Base-by-base conservation (phyloP, 2,329 filamentous ascomycete species). In the Fusarium virguliforme region DNA sequence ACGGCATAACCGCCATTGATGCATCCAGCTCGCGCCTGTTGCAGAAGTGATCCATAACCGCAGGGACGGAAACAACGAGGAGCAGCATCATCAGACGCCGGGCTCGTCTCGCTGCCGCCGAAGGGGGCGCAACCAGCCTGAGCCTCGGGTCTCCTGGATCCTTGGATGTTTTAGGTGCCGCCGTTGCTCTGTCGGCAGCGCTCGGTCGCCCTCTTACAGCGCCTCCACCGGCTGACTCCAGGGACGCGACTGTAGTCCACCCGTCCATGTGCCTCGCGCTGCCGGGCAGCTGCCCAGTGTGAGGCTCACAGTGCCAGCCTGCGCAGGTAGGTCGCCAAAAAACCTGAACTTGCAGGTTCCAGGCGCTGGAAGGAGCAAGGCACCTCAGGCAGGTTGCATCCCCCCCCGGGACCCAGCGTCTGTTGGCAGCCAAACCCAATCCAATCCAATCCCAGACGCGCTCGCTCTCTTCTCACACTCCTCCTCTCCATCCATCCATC, bases 371-470 rank as follows among this genome's bases (percentile, higher is more conserved):
- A 18, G 18, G 18, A 18, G 18, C 18, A 18, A 18, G 18, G 18
- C 18, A 18, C 18, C 18, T 18, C 18, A 48, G 26, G 10, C 43
- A 48, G 28, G 43, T 63, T 73, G 54, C 59, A 48, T 56, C 51
- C 73, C 71, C 71, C 68, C 69, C 68, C 64, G 40, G 59, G 60
- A 18, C 61, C 18, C 74, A 74, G 73, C 59, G 67, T 50, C 67
- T 68, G 60, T 63, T 66, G 60, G 66, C 71, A 76, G 65, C 72
- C 65, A 76, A 75, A 74, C 64, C 69, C 67, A 72, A 73, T 72
- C 72, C 71, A 73, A 71, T 68, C 73, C 70, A 75, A 76, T 76
- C 74, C 72, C 58, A 73, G 72, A 56, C 74, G 65, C 68, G n/a
- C 48, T 53, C 48, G 32, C 48, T 34, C 46, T 62, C 51, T 34